These are phyloP conservation scores for Evansstolkia leycettana DNA, from an alignment of 495 filamentous ascomycete species.

Conservation along the genomic window DNA sequence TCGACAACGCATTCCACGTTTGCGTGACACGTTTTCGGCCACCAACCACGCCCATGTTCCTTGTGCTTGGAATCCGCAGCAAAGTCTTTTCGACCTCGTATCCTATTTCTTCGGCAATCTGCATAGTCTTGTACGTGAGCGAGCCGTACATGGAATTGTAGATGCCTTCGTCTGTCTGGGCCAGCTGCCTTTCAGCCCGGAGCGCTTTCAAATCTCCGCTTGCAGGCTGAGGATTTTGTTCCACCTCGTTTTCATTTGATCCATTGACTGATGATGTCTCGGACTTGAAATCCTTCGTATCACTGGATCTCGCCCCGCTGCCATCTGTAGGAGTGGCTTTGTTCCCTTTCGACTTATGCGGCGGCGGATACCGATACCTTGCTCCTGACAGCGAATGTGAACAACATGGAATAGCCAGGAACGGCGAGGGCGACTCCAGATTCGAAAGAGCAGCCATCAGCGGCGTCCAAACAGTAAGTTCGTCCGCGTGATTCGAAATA, in stretches of 20 bases:
- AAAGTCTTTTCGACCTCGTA: conserved; percentile 69
- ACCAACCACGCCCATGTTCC: conserved; percentile 73
- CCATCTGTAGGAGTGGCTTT: background rate
- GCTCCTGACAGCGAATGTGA: conserved; percentile 73
- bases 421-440: conserved; percentile 40
- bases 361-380: conserved; percentile 55
- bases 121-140: conserved; percentile 56
- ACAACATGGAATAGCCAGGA: conserved; percentile 90
- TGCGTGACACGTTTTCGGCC: conserved; percentile 16
- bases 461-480: conserved; percentile 92
- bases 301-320: background rate
- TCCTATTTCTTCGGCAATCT: conserved; percentile 55
- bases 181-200: conserved; percentile 18
- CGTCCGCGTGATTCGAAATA: conserved; percentile 92
- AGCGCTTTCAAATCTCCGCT: conserved; percentile 34
- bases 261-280: conserved; percentile 1
- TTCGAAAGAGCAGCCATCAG: conserved; percentile 67
- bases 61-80: conserved; percentile 77
- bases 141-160: conserved; percentile 55
- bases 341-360: conserved; percentile 7
- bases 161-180: conserved; percentile 21
- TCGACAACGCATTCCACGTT: conserved; percentile 6
- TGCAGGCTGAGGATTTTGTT: conserved; percentile 16
- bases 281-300: background rate
- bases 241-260: conserved; percentile 3